Base-by-base conservation (phyloP, 202 grass and related monocot species). In the Panicum hallii region DNA sequence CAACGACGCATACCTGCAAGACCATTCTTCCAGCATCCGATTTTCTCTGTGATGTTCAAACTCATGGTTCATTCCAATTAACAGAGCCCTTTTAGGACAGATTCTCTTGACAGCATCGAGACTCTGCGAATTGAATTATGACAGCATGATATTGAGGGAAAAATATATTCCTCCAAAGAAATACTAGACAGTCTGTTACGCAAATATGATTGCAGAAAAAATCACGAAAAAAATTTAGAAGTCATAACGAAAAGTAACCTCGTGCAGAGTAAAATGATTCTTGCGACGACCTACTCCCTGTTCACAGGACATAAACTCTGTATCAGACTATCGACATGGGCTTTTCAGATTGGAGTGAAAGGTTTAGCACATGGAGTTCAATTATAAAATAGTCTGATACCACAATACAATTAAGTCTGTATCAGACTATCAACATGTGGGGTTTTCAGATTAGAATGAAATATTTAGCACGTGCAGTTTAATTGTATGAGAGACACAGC, bases 91-190 rank as follows among this genome's bases (percentile, higher is more conserved):
- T 64, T 88, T 93, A 55, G 91, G 91, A 28, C 63, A 28, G 63
- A 93, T 85, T 20, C 85, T 93, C 67, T 90, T 93, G 52, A 93
- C 50, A 85, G 91, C 82, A 88, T 87, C 81, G 70, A 93, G 91
- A 57, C 72, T 82, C 91, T 93, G 72, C 11, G 74, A 78, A 61
- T 32, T 32, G 32, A 70, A 46, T 26, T 7, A 5, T 32, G 22
- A 46, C 17, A 44, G 19, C 11, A 6, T 44, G 19, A n/a, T n/a
- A 20, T 0, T 22, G 40, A 44, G n/a, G 17, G 43, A 68, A 3
- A 3, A 67, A 42, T 19, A 20, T 44, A 12, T 9, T n/a, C 11
- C 0, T 3, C 19, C 65, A 19, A 44, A 45, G 20, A 4, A 45
- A 70, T 9, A 43, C 17, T n/a, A 11, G 40, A 43, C 2, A 46